These are phyloP conservation scores for Auricularia heimuer DNA, from an alignment of 768 basidiomycete species.

Conservation along the genomic window DNA sequence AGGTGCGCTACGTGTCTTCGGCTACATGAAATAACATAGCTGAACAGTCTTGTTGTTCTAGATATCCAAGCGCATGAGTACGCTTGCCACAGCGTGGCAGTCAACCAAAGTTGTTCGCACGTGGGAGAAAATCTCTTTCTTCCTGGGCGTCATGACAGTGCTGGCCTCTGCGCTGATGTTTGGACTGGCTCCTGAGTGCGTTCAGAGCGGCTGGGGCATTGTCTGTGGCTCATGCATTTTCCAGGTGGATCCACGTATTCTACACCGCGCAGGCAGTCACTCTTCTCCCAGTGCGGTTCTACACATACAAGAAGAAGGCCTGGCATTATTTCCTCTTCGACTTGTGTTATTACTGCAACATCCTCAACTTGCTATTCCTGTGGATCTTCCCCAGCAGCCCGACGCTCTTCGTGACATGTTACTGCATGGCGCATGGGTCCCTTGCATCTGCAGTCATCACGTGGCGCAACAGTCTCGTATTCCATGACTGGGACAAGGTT, in stretches of 20 bases:
- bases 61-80: constrained; percentile 73
- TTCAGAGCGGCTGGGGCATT: not conserved
- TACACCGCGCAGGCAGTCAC: constrained; percentile 73
- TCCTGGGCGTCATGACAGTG: constrained; percentile 87
- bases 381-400: constrained; percentile 79
- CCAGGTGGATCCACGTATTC: constrained; percentile 77
- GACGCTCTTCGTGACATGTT: constrained; percentile 81
- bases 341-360: constrained; percentile 86
- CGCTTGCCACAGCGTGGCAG: constrained; percentile 79
- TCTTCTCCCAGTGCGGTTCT: constrained; percentile 75
- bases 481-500: constrained; percentile 95
- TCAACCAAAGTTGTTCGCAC: constrained; percentile 81
- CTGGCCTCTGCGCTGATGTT: constrained; percentile 78
- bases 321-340: constrained; percentile 82
- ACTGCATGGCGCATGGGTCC: constrained; percentile 83
- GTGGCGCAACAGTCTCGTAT: constrained; percentile 97
- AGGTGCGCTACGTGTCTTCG: constrained; percentile 37
- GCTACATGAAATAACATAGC: not conserved
- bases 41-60: constrained; percentile 19
- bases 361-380: constrained; percentile 84
- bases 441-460: constrained; percentile 93
- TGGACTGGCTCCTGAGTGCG: constrained; percentile 78
- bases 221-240: constrained; percentile 5
- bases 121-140: constrained; percentile 81
- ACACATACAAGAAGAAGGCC: constrained; percentile 80